phyloP scores from a whole-genome alignment of 306 rosid species.

The Pyrus pyrifolia region DNA sequence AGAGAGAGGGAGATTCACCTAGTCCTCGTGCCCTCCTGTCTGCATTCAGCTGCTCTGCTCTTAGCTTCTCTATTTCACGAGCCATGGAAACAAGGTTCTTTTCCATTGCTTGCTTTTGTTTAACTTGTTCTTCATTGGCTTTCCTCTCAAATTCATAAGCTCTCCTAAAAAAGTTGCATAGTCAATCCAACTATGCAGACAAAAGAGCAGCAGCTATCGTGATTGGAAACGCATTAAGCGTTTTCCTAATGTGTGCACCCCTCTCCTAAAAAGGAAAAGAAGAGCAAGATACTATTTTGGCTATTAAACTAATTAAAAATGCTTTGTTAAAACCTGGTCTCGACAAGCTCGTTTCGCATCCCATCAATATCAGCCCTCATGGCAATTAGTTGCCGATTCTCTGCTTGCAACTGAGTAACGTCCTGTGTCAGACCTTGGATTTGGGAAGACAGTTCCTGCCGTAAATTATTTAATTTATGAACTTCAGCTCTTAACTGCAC shows the following conservation, averaged over 20 bases:
- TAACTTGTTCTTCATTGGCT: slow-evolving; percentile 33
- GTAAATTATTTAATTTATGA: slow-evolving; percentile 26
- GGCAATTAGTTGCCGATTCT: slow-evolving; percentile 34
- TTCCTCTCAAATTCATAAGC: slow-evolving; percentile 41
- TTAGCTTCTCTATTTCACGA: slow-evolving; percentile 38
- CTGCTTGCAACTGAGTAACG: slow-evolving; percentile 28
- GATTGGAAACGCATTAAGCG: background rate
- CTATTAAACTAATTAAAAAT: slow-evolving; percentile 1
- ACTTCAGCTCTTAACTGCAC: slow-evolving; percentile 36
- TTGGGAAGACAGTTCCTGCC: slow-evolving; percentile 34
- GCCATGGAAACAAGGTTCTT: slow-evolving; percentile 43
- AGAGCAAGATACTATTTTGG: background rate
- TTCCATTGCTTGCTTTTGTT: slow-evolving; percentile 43
- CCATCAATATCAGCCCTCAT: slow-evolving; percentile 34
- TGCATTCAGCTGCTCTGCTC: slow-evolving; percentile 28
- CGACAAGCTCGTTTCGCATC: slow-evolving; percentile 35
- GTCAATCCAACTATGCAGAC: slow-evolving; percentile 16
- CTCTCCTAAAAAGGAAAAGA: background rate
- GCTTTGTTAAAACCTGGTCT: slow-evolving; percentile 40
- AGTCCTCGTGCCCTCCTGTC: slow-evolving; percentile 22
- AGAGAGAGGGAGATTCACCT: slow-evolving; percentile 27
- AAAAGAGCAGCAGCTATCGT: background rate
- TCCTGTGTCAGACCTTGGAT: slow-evolving; percentile 42
- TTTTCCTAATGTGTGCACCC: background rate
- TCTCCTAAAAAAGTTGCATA: slow-evolving; percentile 26